phyloP scores from a whole-genome alignment of 768 basidiomycete species.

The Kwoniella newhampshirensis region DNA sequence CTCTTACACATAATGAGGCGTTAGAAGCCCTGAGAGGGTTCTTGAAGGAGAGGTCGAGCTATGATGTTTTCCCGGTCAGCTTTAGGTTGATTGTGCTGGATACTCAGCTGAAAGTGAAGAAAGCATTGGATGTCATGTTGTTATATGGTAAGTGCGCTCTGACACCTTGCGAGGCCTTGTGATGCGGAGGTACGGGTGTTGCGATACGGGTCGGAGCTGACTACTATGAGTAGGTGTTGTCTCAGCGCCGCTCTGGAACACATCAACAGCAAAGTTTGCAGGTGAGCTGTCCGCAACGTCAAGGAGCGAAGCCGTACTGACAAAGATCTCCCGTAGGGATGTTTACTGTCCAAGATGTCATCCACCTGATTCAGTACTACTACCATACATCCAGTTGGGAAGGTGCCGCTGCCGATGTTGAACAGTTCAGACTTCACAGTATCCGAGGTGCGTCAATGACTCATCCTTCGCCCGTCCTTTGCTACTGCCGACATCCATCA shows the following conservation, averaged over 20 bases:
- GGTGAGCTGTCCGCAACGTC: too few species aligned
- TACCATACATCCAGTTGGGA: conserved; percentile 82
- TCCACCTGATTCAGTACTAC: conserved; percentile 98
- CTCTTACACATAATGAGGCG: conserved; percentile 52
- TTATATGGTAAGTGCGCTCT: conserved; percentile 62
- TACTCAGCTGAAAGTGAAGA: conserved; percentile 91
- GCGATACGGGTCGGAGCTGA: too few species aligned
- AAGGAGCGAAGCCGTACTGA: conserved; percentile 4
- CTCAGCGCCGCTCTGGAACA: conserved; percentile 97
- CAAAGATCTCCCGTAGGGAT: conserved; percentile 62
- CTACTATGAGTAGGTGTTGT: conserved; percentile 78
- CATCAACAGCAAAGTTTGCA: conserved; percentile 84
- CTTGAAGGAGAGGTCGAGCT: conserved; percentile 79
- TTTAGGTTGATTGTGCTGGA: conserved; percentile 96
- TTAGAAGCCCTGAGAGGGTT: conserved; percentile 67
- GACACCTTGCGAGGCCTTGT: too few species aligned
- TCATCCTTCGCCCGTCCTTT: background rate
- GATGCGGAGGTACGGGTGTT: conserved; percentile 7
- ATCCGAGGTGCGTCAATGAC: conserved; percentile 68
- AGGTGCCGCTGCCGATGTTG: conserved; percentile 83
- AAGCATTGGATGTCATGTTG: conserved; percentile 73
- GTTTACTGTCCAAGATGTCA: conserved; percentile 99
- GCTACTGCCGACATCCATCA: background rate
- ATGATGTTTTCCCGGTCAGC: conserved; percentile 96
- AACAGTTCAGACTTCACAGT: conserved; percentile 82